A percentile compares a stretch with the other conserved stretches of the same genome.
Evolutionary conservation across 2,329 filamentous ascomycete species (phyloP).

Genomic region (Orbilia blumenaviensis): DNA sequence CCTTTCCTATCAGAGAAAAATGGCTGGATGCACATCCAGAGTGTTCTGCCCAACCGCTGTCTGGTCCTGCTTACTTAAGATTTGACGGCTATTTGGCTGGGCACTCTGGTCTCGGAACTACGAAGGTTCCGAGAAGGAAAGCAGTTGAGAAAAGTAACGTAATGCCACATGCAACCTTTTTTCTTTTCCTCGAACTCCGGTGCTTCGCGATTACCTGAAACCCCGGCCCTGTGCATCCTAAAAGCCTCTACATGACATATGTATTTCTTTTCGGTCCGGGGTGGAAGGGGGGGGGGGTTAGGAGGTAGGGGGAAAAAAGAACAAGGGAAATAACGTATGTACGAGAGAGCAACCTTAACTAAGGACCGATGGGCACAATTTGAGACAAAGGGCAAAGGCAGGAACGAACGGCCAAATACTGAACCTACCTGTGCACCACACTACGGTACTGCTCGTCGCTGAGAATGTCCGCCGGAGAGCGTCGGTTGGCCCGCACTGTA

Average conservation of each 20-base stretch:
- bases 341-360: no score
- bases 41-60: slow-evolving; percentile 49
- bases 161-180: slow-evolving; percentile 47
- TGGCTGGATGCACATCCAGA: slow-evolving; percentile 17
- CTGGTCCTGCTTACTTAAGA: slow-evolving; percentile 53
- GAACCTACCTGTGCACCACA: slow-evolving; percentile 32
- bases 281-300: not conserved
- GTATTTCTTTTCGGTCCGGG: not conserved
- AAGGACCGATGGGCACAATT: slow-evolving; percentile 44
- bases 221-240: slow-evolving; percentile 20
- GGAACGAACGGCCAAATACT: slow-evolving; percentile 4
- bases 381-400: slow-evolving; percentile 31
- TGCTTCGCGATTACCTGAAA: slow-evolving; percentile 46
- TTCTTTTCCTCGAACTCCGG: slow-evolving; percentile 4
- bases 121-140: slow-evolving; percentile 41
- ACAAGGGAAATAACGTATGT: not conserved
- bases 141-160: slow-evolving; percentile 38
- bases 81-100: slow-evolving; percentile 47
- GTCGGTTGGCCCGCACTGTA: slow-evolving; percentile 50
- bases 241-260: not conserved
- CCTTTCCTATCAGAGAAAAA: not conserved
- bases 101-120: slow-evolving; percentile 35
- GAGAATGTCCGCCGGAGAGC: slow-evolving; percentile 21
- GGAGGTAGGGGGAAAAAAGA: not conserved
- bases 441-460: not conserved